A percentile compares a stretch with the other conserved stretches of the same genome.
These are phyloP conservation scores for Oleoguttula mirabilis DNA, from an alignment of 495 filamentous ascomycete species.

Conservation along the genomic window DNA sequence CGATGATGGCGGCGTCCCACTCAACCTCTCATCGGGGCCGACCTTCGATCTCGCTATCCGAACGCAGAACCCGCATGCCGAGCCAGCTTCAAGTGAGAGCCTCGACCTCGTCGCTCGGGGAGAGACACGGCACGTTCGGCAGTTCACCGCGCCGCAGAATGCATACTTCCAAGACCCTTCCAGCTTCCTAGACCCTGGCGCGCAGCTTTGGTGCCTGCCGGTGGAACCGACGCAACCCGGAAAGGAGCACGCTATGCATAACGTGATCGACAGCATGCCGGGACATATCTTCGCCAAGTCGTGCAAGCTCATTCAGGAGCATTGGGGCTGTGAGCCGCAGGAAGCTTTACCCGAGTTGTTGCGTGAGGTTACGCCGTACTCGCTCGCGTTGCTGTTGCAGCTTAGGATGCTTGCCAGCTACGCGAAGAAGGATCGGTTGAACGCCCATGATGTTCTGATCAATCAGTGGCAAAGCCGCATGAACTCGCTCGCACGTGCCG, in stretches of 20 bases:
- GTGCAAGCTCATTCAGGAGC: not conserved
- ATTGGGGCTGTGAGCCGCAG: not conserved
- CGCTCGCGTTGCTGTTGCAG: not conserved
- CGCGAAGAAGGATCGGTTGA: not conserved
- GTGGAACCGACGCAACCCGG: no score
- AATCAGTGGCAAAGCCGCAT: not conserved
- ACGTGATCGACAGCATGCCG: no score
- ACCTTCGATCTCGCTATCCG: no score
- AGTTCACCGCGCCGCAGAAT: no score
- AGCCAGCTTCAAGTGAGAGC: no score
- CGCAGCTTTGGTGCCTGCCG: no score
- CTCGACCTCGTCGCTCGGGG: no score
- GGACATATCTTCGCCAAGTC: no score
- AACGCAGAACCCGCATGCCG: no score
- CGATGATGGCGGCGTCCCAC: not conserved
- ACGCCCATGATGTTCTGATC: not conserved
- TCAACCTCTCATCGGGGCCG: no score
- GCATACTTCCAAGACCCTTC: not conserved
- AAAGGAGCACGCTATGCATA: no score
- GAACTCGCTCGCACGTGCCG: not conserved
- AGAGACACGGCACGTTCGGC: no score
- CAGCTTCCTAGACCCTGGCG: not conserved
- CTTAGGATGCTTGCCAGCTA: conserved; percentile 2
- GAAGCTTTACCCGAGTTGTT: not conserved
- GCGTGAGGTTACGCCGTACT: conserved; percentile 1